Base-by-base conservation (phyloP, 225 moss, liverwort and hornwort species). In the Rhytidiadelphus loreus region DNA sequence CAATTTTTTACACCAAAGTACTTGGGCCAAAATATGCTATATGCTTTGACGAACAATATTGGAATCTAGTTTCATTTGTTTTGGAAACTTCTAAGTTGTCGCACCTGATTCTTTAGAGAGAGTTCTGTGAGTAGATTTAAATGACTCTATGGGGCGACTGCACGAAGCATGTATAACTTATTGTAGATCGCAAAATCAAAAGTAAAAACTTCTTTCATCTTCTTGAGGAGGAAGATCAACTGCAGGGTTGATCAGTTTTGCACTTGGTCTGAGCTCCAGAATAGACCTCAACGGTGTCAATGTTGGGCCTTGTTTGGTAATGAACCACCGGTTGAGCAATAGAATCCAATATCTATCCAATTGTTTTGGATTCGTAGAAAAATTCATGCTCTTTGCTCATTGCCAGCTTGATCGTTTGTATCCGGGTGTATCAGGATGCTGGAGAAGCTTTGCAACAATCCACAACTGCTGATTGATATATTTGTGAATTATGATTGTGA, bases 401-500 rank as follows among this genome's bases (percentile, higher is more conserved):
- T 71, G 25, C 77, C 81, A 85, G 64, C 57, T 83, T 90, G 86
- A 86, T 84, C 18, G 65, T 80, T 88, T 83, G 33, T 60, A 57
- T 87, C 60, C 19, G 74, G 62, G 46, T 84, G 61, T 76, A 74
- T 87, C 89, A 97, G 97, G 94, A 94, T 97, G 95, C 81, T 98
- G 89, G 98, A 95, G 90, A 97, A 94, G 80, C 90, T 95, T 82
- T 98, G 97, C 95, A 95, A 92, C 88, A 92, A 95, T 89, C 92
- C 97, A 69, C 98, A 98, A 85, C 88, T 96, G 89, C 90, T 98
- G 88, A 93, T 94, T 91, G 97, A 98, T 88, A 92, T 98, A 21
- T 98, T 98, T 89, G 96, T 98, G 58, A 98, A 98, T 89, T 98
- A 97, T 87, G 98, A 98, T 88, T 98, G 98, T 90, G 97, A 98